phyloP scores from a whole-genome alignment of 108 stramenopile species.

The Tribonema minus region DNA sequence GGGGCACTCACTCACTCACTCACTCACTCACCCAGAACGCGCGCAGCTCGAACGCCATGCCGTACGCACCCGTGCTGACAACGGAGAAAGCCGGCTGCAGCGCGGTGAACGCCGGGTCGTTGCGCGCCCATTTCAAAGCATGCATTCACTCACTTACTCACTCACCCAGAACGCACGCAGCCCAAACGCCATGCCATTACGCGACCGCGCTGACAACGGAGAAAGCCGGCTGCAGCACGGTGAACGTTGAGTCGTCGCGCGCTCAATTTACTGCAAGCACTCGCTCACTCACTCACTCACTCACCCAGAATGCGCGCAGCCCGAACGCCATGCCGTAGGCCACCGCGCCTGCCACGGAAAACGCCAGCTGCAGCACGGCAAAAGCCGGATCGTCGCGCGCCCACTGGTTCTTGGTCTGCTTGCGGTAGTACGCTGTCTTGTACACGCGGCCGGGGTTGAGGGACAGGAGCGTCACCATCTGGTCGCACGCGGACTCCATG shows the following conservation, averaged over 20 bases:
- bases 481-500: constrained; percentile 22
- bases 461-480: constrained; percentile 35
- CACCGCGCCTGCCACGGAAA: constrained; percentile 65
- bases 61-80: constrained; percentile 51
- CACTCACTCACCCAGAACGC: too few species aligned
- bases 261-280: too few species aligned
- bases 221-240: constrained; percentile 74
- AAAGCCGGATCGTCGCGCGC: constrained; percentile 97
- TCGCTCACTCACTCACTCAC: too few species aligned
- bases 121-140: constrained; percentile 97
- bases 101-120: constrained; percentile 94
- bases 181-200: constrained; percentile 23
- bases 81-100: constrained; percentile 72
- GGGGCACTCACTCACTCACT: too few species aligned
- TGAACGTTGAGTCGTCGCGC: constrained; percentile 94
- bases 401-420: constrained; percentile 87
- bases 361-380: constrained; percentile 73
- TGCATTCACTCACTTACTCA: too few species aligned
- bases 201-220: constrained; percentile 59
- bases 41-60: constrained; percentile 11
- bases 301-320: constrained; percentile 34
- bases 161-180: constrained; percentile 37
- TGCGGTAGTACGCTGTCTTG: constrained; percentile 33
- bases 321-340: constrained; percentile 28
- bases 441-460: constrained; percentile 13